Evolutionary conservation across 805 yeast species (phyloP), one percentile per base, ranked within the genome.

Genomic region (Zygotorulaspora florentina): DNA sequence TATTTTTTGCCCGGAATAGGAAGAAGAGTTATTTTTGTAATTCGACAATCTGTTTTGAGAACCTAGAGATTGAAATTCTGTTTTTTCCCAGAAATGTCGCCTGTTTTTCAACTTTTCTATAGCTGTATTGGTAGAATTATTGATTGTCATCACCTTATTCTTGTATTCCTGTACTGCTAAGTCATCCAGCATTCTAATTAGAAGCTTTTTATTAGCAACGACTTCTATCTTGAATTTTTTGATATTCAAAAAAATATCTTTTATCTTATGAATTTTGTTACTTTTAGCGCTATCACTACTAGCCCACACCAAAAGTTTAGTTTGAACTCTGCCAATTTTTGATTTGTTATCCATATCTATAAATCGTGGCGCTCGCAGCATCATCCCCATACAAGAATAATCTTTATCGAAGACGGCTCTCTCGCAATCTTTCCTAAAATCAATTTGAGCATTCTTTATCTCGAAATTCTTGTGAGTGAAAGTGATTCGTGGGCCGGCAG

Each of bases 341-440:
- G 41, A 27, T 34, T 43, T 42, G 18, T 38, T 42, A 15, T 39
- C 46, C 26, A 53, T 40, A 33, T 38, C 38, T 4, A 53, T 29
- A 16, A 28, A 27, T 29, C 55, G 43, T 7, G 48, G 26, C 8
- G 46, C 40, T 15, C 37, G 51, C 26, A 62, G 45, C 2, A 47
- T 18, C 16, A 59, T 31, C 16, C 55, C 65, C 33, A 62, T 44
- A 16, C 40, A 42, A 8, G 48, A 30, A 30, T 40, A 43, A 3
- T 40, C 39, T 23, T 47, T 23, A 40, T 58, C 64, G 33, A 58
- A 49, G 10, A 48, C 23, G 10, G 55, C 29, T 27, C 16, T 28
- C 23, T 52, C 45, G 39, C 63, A 57, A 28, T 59, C 62, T n/a
- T 29, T 27, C 20, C 38, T 31, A 12, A 57, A 45, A 37, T 56